A percentile compares a stretch with the other conserved stretches of the same genome.
phyloP scores from a whole-genome alignment of 2,329 filamentous ascomycete genomes.

The Ophiosphaerella narmari region DNA sequence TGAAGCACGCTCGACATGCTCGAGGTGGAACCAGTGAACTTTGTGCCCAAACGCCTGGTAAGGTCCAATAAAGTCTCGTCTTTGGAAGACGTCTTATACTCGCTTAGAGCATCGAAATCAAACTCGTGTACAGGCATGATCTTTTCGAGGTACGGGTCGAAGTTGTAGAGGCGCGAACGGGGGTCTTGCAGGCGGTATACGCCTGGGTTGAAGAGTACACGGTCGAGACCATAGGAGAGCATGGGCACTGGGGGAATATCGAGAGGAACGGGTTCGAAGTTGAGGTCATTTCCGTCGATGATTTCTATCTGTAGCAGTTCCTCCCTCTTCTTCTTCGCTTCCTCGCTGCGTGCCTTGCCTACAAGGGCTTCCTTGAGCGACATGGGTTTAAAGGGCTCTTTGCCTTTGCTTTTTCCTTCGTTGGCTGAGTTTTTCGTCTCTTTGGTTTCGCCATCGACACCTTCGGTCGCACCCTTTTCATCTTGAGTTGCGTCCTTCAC shows the following conservation, averaged over 20 bases:
- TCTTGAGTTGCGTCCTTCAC: neutral
- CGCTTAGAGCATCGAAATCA: slow-evolving; percentile 82
- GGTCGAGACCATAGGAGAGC: slow-evolving; percentile 76
- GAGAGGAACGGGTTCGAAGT: slow-evolving; percentile 47
- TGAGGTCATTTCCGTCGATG: slow-evolving; percentile 34
- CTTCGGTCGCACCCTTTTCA: no score
- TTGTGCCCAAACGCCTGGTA: slow-evolving; percentile 69
- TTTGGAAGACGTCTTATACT: slow-evolving; percentile 90
- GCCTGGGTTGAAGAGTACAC: slow-evolving; percentile 88
- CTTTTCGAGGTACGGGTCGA: slow-evolving; percentile 88
- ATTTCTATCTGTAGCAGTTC: slow-evolving; percentile 29
- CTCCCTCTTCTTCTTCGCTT: slow-evolving; percentile 7
- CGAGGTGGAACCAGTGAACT: slow-evolving; percentile 92
- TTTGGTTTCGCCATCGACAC: neutral
- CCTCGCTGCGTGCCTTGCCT: slow-evolving; percentile 10
- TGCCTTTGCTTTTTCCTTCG: neutral
- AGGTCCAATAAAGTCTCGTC: slow-evolving; percentile 73
- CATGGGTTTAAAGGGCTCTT: slow-evolving; percentile 3
- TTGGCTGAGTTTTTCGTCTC: neutral
- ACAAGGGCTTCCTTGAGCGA: slow-evolving; percentile 31
- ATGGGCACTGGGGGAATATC: slow-evolving; percentile 62
- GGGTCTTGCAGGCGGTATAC: slow-evolving; percentile 91
- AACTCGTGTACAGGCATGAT: slow-evolving; percentile 96
- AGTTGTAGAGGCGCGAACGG: slow-evolving; percentile 88
- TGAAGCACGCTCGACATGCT: slow-evolving; percentile 88